Conservation (phyloP, 495 filamentous ascomycete species). For the Tuber brumale region DNA sequence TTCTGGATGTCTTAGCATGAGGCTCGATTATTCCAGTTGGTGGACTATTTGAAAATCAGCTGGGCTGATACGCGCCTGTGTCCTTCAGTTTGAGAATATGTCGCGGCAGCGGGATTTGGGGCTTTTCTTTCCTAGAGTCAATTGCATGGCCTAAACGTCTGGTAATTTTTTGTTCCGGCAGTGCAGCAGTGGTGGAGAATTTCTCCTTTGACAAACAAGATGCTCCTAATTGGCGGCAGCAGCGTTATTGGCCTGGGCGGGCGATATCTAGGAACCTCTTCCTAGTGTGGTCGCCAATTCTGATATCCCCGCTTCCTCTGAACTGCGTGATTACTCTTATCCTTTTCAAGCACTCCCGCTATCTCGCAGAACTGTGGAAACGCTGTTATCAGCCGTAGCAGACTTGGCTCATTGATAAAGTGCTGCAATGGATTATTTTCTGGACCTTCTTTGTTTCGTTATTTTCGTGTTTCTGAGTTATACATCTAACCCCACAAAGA, state of each 20-base stretch:
- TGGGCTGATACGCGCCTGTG: not conserved
- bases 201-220: constrained; percentile 9
- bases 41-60: not conserved
- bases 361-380: not conserved
- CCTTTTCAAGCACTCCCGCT: not conserved
- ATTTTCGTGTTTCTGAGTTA: constrained; percentile 8
- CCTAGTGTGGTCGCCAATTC: not conserved
- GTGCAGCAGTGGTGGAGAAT: constrained; percentile 6
- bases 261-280: constrained; percentile 2
- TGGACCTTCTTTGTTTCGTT: constrained; percentile 17
- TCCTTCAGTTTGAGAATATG: not conserved
- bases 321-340: not conserved
- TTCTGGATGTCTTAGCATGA: too few species aligned
- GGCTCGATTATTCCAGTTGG: too few species aligned
- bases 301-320: not conserved
- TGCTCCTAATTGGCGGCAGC: constrained; percentile 4
- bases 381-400: not conserved
- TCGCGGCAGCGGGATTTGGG: not conserved
- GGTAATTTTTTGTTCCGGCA: not conserved
- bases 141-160: not conserved
- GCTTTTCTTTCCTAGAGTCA: not conserved
- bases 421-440: constrained; percentile 11
- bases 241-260: not conserved
- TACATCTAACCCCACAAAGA: not conserved
- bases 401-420: not conserved